phyloP scores from a whole-genome alignment of 352 stramenopile genomes.

The Lagenidium sp. region DNA sequence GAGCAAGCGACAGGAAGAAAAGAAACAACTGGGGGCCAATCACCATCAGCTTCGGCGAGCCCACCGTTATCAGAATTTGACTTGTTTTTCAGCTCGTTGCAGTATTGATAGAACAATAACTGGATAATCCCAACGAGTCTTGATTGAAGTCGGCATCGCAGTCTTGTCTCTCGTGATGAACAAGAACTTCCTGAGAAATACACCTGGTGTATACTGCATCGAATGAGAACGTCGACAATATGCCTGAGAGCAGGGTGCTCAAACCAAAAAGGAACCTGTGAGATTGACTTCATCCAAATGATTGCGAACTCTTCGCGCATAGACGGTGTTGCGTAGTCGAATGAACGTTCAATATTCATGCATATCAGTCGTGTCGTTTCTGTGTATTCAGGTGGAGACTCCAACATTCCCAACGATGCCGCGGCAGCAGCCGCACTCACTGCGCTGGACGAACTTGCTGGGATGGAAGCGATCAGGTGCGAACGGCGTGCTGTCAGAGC shows the following conservation, averaged over 20 bases:
- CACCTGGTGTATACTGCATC: constrained; percentile 52
- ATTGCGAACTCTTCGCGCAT: constrained; percentile 25
- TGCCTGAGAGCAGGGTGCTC: constrained; percentile 62
- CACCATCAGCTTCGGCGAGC: constrained; percentile 15
- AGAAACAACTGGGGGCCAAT: constrained; percentile 35
- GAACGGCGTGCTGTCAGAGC: constrained; percentile 19
- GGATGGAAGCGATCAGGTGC: constrained; percentile 14
- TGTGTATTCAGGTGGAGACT: constrained; percentile 29
- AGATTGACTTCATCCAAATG: constrained; percentile 55
- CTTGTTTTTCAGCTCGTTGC: constrained; percentile 5
- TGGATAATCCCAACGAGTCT: constrained; percentile 11
- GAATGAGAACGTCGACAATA: constrained; percentile 54
- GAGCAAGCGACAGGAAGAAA: constrained; percentile 43
- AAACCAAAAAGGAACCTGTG: constrained; percentile 74
- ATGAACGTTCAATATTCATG: constrained; percentile 43
- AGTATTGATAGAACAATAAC: constrained; percentile 7
- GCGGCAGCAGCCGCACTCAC: constrained; percentile 23
- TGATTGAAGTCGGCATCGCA: too few relatives aligned
- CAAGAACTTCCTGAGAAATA: constrained; percentile 15
- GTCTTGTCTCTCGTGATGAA: too few relatives aligned
- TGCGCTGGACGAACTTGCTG: constrained; percentile 7
- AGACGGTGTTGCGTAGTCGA: constrained; percentile 39
- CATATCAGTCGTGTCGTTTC: constrained; percentile 43
- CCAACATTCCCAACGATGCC: constrained; percentile 40
- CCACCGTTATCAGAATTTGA: constrained; percentile 6